phyloP scores from a whole-genome alignment of 164 flowering plant species.

The Vitis labrusca region DNA sequence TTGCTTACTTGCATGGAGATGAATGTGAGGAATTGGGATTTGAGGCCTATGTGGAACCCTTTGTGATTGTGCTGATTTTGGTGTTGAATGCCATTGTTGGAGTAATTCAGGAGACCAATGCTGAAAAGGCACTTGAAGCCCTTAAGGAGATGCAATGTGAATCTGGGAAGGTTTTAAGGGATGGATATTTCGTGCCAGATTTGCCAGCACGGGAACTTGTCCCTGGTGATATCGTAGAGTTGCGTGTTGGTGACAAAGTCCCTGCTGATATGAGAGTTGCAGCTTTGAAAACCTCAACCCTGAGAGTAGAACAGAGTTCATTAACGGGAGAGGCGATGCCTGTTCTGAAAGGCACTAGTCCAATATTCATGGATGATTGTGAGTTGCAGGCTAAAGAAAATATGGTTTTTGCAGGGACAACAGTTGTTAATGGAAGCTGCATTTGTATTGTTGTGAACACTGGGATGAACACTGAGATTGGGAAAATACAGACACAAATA shows the following conservation, averaged over 20 bases:
- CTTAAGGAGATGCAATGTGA: conserved; percentile 88
- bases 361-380: conserved; percentile 62
- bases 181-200: conserved; percentile 65
- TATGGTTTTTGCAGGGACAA: conserved; percentile 91
- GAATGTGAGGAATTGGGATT: conserved; percentile 55
- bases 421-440: conserved; percentile 82
- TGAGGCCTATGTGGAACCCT: conserved; percentile 80
- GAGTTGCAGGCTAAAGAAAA: conserved; percentile 87
- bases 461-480: conserved; percentile 88
- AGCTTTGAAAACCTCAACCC: conserved; percentile 63
- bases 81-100: conserved; percentile 88
- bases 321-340: conserved; percentile 95
- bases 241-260: conserved; percentile 81
- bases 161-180: conserved; percentile 71
- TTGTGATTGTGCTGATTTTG: conserved; percentile 75
- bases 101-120: conserved; percentile 92
- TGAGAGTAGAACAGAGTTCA: conserved; percentile 88
- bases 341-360: conserved; percentile 53
- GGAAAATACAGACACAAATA: conserved; percentile 84
- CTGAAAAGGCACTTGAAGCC: conserved; percentile 90
- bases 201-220: conserved; percentile 85
- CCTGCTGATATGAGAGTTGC: conserved; percentile 94
- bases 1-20: conserved; percentile 56
- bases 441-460: conserved; percentile 63
- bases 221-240: conserved; percentile 86